A percentile compares a stretch with the other conserved stretches of the same genome.
phyloP scores from a whole-genome alignment of 1,284 basidiomycete genomes.

The Cutaneotrichosporon dermatis region DNA sequence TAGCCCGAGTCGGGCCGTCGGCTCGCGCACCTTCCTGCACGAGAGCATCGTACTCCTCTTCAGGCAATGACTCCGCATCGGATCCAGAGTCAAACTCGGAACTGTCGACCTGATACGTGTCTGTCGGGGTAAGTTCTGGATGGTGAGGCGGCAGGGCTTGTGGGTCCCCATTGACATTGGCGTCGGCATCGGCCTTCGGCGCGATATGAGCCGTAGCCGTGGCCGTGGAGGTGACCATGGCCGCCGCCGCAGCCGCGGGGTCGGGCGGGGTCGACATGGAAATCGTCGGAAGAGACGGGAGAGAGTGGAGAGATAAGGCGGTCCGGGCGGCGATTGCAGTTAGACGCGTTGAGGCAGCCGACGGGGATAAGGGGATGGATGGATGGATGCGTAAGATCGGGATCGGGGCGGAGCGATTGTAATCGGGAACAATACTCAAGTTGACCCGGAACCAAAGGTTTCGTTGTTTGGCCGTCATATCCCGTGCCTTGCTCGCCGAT shows the following conservation, averaged over 20 bases:
- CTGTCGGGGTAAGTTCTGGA: constrained; percentile 6
- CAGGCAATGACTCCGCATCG: constrained; percentile 39
- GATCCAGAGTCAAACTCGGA: constrained; percentile 40
- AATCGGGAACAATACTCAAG: no score
- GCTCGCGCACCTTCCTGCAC: constrained; percentile 3
- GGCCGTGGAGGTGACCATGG: background rate
- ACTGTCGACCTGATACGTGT: constrained; percentile 42
- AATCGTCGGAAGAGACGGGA: background rate
- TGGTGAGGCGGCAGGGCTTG: background rate
- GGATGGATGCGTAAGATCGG: no score
- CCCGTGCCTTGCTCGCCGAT: no score
- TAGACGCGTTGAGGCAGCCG: no score
- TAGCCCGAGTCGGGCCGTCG: no score
- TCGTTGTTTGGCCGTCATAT: no score
- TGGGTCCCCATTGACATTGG: no score
- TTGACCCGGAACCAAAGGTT: no score
- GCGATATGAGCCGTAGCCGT: background rate
- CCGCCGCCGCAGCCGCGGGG: background rate
- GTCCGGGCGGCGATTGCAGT: no score
- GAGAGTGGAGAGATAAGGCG: background rate
- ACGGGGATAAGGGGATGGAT: no score
- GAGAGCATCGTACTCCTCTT: constrained; percentile 40
- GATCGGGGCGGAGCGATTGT: no score
- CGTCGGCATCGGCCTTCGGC: background rate
- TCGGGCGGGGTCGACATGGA: background rate